Percentiles rank a stretch among this genome's conserved stretches.
These are phyloP conservation scores for Diutina siamensis DNA, from an alignment of 1,139 yeast genomes.

Conservation along the genomic window DNA sequence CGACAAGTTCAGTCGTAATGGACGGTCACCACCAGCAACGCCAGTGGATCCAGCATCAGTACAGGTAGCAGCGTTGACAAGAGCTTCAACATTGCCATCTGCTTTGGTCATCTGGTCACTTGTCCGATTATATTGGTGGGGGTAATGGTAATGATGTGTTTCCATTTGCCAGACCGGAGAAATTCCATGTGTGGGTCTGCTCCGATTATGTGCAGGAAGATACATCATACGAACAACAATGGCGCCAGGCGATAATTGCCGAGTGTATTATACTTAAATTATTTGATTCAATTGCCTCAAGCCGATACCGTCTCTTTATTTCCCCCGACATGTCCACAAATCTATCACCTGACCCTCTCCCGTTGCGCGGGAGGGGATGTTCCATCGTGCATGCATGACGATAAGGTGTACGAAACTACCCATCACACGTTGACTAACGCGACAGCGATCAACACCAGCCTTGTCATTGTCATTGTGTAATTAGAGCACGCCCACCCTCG, in stretches of 20 bases:
- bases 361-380: neutral
- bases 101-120: neutral
- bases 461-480: no score
- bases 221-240: neutral
- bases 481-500: no score
- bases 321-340: no score
- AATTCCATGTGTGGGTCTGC: neutral
- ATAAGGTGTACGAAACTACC: neutral
- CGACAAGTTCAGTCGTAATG: constrained; percentile 2
- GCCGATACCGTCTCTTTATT: no score
- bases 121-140: neutral
- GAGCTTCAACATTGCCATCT: constrained; percentile 4
- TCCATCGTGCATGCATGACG: neutral
- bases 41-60: neutral
- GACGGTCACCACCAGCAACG: no score
- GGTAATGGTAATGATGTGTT: neutral
- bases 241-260: no score
- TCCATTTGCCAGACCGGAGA: neutral
- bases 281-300: no score
- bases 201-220: neutral
- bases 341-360: no score
- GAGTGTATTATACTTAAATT: no score
- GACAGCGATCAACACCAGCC: no score
- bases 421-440: neutral
- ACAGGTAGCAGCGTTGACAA: constrained; percentile 2